These are phyloP conservation scores for Xylariaceae sp. DNA, from an alignment of 2,329 filamentous ascomycete genomes.

Conservation along the genomic window DNA sequence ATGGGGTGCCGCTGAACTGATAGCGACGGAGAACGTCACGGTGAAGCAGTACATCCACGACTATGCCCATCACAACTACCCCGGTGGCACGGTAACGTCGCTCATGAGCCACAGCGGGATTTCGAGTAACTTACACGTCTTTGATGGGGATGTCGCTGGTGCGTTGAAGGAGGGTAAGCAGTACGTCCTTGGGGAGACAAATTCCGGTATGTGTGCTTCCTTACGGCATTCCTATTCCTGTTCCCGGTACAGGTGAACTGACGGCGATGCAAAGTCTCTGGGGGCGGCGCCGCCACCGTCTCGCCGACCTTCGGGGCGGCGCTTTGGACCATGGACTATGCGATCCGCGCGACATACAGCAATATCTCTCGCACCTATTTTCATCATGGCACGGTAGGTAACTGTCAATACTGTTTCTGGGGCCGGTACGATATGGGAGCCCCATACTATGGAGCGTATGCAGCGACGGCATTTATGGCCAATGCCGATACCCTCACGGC, in stretches of 20 bases:
- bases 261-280: conserved; percentile 31
- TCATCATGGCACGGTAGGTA: conserved; percentile 50
- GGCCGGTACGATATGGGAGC: conserved; percentile 45
- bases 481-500: conserved; percentile 42
- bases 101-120: conserved; percentile 45
- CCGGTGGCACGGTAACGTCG: conserved; percentile 39
- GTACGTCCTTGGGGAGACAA: conserved; percentile 48
- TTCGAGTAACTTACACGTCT: conserved; percentile 37
- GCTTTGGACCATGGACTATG: conserved; percentile 50
- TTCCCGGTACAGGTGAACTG: neutral
- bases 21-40: conserved; percentile 36
- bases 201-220: conserved; percentile 38
- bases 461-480: conserved; percentile 43
- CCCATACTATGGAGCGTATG: conserved; percentile 50
- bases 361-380: conserved; percentile 44
- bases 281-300: conserved; percentile 38
- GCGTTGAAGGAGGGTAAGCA: conserved; percentile 39
- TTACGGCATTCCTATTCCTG: neutral
- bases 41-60: conserved; percentile 39
- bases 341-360: conserved; percentile 34
- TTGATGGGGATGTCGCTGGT: conserved; percentile 39
- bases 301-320: conserved; percentile 46
- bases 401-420: conserved; percentile 39
- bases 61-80: conserved; percentile 48
- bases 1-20: conserved; percentile 39